Base-by-base conservation (phyloP, 164 flowering plant genomes). In the Aristolochia californica region DNA sequence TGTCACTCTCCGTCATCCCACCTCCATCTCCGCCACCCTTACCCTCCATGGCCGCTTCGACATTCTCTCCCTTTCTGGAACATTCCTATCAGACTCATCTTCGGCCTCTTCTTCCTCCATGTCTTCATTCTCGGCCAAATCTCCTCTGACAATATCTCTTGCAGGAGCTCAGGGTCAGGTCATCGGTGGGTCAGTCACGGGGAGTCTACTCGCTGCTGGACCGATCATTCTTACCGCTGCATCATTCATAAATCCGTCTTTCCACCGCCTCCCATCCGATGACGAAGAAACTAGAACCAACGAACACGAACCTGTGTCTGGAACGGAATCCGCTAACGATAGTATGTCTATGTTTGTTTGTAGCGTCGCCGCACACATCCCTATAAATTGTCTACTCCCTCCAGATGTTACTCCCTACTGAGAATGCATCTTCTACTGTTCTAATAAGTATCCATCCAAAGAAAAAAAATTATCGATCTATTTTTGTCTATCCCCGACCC, bases 11-110 rank as follows among this genome's bases (percentile, higher is more conserved):
- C 76, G 72, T 30, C 78, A 76, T 45, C 81, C 87, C 12, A 10
- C 63, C 26, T 48, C 79, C 5, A 76, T 71, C 49, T 72, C 70
- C 20, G 61, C 74, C 27, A 63, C 80, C 2, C 59, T 83, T 45
- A 65, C 78, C 0, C 74, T 85, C 17, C 84, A 71, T 49, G 88
- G 91, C 20, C 71, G 76, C 12, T 79, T 79, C 60, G 60, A 74
- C 53, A 66, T 85, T 14, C 65, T 83, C 14, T 73, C 80, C 0
- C 57, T 85, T 27, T 73, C 81, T 1, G 91, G 82, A 4, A 66
- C 80, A 5, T 68, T 64, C 30, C 44, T 57, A 55, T 8, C 45
- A 17, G n/a, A n/a, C n/a, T 21, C 18, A 23, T 12, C 5, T 15
- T 8, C 44, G 21, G 30, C 24, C 14, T 9, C 28, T 28, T 14